Percentiles rank a stretch among this genome's conserved stretches.
Conservation (phyloP, 2,329 filamentous ascomycete species). For the Aspergillus hortae region DNA sequence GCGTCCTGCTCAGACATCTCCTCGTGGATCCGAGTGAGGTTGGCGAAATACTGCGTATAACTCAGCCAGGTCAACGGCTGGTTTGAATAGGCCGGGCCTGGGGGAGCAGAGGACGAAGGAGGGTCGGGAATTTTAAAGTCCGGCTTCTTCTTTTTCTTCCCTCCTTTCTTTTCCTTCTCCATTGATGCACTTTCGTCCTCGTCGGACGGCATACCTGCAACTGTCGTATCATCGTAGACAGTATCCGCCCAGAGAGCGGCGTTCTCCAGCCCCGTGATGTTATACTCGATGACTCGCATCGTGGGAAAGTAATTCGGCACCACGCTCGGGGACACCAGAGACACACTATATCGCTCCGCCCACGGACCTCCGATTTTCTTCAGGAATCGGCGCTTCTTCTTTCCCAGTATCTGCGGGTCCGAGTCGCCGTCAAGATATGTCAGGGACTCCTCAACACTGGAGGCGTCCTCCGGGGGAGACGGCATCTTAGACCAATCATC, state of each 20-base stretch:
- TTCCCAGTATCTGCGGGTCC: slow-evolving; percentile 36
- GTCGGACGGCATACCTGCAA: slow-evolving; percentile 3
- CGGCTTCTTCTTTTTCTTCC: slow-evolving; percentile 52
- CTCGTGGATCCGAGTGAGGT: slow-evolving; percentile 86
- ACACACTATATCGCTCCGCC: slow-evolving; percentile 79
- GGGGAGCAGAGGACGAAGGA: slow-evolving; percentile 68
- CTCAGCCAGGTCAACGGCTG: slow-evolving; percentile 75
- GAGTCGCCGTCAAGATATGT: slow-evolving; percentile 13
- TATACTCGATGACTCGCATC: slow-evolving; percentile 89
- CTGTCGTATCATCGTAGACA: background rate
- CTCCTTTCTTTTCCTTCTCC: slow-evolving; percentile 40
- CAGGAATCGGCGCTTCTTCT: slow-evolving; percentile 52
- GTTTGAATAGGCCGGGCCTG: slow-evolving; percentile 85
- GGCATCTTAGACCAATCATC: slow-evolving; percentile 75
- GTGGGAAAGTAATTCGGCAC: slow-evolving; percentile 92
- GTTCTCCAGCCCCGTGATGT: slow-evolving; percentile 72
- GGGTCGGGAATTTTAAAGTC: slow-evolving; percentile 64
- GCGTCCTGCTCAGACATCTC: slow-evolving; percentile 44
- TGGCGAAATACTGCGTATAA: slow-evolving; percentile 90
- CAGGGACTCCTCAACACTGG: slow-evolving; percentile 9
- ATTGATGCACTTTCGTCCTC: slow-evolving; percentile 18
- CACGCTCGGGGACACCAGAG: slow-evolving; percentile 78
- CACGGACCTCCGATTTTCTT: slow-evolving; percentile 73
- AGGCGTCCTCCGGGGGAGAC: slow-evolving; percentile 38
- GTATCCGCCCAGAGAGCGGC: slow-evolving; percentile 32